These are phyloP conservation scores for Fusarium sp. DNA, from an alignment of 2,329 filamentous ascomycete species.

Conservation along the genomic window DNA sequence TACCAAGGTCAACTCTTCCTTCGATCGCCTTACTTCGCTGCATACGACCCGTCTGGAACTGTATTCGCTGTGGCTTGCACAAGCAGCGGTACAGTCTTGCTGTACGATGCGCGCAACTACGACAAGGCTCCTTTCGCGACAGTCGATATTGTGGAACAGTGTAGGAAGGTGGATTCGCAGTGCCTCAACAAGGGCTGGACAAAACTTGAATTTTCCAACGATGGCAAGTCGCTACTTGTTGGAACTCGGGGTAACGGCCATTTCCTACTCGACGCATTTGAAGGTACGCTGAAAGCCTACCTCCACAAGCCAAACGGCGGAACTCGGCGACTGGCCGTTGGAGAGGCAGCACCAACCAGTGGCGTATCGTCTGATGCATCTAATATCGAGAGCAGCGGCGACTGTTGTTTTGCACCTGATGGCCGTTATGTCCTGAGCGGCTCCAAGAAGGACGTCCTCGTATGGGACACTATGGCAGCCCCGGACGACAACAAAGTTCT, in stretches of 20 bases:
- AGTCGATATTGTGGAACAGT: slow-evolving; percentile 80
- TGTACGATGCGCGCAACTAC: slow-evolving; percentile 95
- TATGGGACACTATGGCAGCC: slow-evolving; percentile 84
- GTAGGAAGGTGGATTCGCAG: slow-evolving; percentile 64
- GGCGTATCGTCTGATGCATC: slow-evolving; percentile 54
- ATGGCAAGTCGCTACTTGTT: slow-evolving; percentile 87
- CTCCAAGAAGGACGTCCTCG: slow-evolving; percentile 77
- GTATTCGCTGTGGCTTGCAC: slow-evolving; percentile 93
- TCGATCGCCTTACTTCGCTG: slow-evolving; percentile 82
- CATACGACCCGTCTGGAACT: slow-evolving; percentile 92
- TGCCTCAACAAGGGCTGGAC: slow-evolving; percentile 82
- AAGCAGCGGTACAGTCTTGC: slow-evolving; percentile 80
- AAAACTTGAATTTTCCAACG: slow-evolving; percentile 94
- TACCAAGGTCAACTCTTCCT: slow-evolving; percentile 85
- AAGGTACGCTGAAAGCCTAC: slow-evolving; percentile 82
- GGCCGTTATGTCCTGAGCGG: slow-evolving; percentile 90
- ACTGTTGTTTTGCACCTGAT: slow-evolving; percentile 91
- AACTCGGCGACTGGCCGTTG: slow-evolving; percentile 65
- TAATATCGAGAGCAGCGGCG: slow-evolving; percentile 73
- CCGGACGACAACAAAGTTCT: slow-evolving; percentile 69
- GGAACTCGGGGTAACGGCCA: slow-evolving; percentile 88
- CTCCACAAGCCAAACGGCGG: slow-evolving; percentile 71
- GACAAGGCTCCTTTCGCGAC: slow-evolving; percentile 90
- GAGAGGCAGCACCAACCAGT: slow-evolving; percentile 60
- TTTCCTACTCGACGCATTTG: slow-evolving; percentile 93